Base-by-base conservation (phyloP, 192 early-diverging fungal genomes). In the Irineochytrium annulatum region DNA sequence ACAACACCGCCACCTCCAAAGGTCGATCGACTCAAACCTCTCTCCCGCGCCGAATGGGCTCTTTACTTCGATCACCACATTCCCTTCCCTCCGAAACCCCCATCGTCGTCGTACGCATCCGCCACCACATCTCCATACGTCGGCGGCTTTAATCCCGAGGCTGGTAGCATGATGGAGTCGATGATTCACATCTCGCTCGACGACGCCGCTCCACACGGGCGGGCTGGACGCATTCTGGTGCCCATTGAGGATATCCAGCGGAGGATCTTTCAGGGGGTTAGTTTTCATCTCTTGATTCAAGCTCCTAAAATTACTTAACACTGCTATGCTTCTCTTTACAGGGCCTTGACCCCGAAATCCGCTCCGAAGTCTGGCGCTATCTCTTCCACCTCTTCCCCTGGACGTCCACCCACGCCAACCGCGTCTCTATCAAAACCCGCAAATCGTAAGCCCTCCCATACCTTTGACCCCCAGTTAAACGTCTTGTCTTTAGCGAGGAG, bases 301-400 rank as follows among this genome's bases (percentile, higher is more conserved):
- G n/a, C n/a, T n/a, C n/a, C n/a, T n/a, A n/a, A n/a, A n/a, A n/a
- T n/a, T n/a, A n/a, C n/a, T n/a, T n/a, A n/a, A n/a, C n/a, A n/a
- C n/a, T n/a, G n/a, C n/a, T n/a, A n/a, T n/a, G n/a, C n/a, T n/a
- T n/a, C 16, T 30, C 29, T 57, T 8, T 0, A 11, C 16, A 77
- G 70, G 91, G 94, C 4, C 75, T 96, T 1, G 90, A 92, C 29
- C 80, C 84, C 41, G 84, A 85, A 34, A 82, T 93, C 48, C 79
- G 92, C 13, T 24, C 83, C 85, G n/a, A 77, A 90, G 92, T 93
- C 8, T 98, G 93, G 93, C 85, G 89, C 52, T 98, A 89, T 64
- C 77, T 98, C 51, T 70, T 91, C 30, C 80, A 77, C 6, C 77
- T 97, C 2, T 95, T 90, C 65, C 83, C 90, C 5, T 98, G 91